Conservation (phyloP, 805 yeast species). For the Hanseniaspora occidentalis region DNA sequence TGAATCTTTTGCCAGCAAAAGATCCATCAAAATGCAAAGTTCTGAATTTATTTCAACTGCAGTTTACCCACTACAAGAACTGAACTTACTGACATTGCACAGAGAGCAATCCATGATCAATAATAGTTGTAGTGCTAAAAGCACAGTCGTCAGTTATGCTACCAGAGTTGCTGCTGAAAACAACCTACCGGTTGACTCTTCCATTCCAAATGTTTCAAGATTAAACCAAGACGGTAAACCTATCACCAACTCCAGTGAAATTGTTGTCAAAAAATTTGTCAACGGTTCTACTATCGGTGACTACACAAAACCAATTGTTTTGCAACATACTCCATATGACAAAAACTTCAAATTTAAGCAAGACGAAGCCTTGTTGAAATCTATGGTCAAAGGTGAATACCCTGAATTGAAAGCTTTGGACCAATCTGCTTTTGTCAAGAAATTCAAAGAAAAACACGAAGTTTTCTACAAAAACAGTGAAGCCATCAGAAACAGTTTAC, state of each 20-base stretch:
- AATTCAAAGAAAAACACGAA: slow-evolving; percentile 9
- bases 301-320: not conserved
- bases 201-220: not conserved
- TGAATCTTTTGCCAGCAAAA: not conserved
- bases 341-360: slow-evolving; percentile 12
- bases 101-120: not conserved
- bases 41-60: not conserved
- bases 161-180: not conserved
- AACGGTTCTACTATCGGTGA: not conserved
- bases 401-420: slow-evolving; percentile 6
- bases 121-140: not conserved
- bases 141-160: not conserved
- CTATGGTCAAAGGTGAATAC: slow-evolving; percentile 16
- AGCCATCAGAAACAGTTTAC: slow-evolving; percentile 16
- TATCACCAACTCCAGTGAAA: not conserved
- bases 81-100: not conserved
- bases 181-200: not conserved
- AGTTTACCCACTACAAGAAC: not conserved
- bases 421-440: slow-evolving; percentile 11
- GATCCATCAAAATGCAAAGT: not conserved
- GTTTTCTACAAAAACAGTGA: slow-evolving; percentile 14
- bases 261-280: not conserved
- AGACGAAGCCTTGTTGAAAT: slow-evolving; percentile 9
- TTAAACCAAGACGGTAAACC: not conserved
- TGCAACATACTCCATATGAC: not conserved